Evolutionary conservation across 2,329 filamentous ascomycete species (phyloP), one percentile per base, ranked within the genome.

Genomic region (Ceratocystis variospora): DNA sequence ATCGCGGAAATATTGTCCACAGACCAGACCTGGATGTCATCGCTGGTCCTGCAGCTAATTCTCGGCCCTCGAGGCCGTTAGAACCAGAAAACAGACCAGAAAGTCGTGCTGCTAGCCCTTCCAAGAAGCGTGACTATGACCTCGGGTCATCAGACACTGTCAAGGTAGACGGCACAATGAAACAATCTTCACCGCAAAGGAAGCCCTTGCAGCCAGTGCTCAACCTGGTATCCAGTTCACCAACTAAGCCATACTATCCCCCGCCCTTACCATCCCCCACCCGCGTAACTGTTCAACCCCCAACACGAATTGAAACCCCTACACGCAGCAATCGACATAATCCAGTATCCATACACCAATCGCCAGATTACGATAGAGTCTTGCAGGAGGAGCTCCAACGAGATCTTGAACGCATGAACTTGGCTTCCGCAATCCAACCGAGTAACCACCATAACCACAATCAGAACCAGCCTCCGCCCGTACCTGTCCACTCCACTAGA

Each of bases 41-140:
- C 85, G 91, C 89, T 70, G 89, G 92, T 68, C 87, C 88, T 41
- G 87, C 87, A 12, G 86, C 88, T 19, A 96, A 96, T 73, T 84
- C 88, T 19, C 83, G 91, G 67, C 81, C 83, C 44, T 78, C 83
- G 12, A 77, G 79, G 59, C 78, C 80, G 1, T 73, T 79, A 17
- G 82, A 84, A 31, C 76, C 73, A 15, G 61, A 55, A 63, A 72
- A 74, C 17, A 78, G 78, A 25, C 63, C 61, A 44, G 79, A 76
- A 62, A 63, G 48, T 53, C 76, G 81, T 64, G 80, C 80, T 62
- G 72, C 71, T 15, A 82, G 80, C 70, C 82, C 82, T 0, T 78
- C 75, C 61, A 86, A 85, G 74, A 70, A 76, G 33, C 74, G 77
- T 48, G 79, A 81, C 64, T 78, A 78, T 69, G 74, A 74, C 1